A percentile compares a stretch with the other conserved stretches of the same genome.
Conservation (phyloP, 2,329 filamentous ascomycete species). For the Lachnellula subtilissima region DNA sequence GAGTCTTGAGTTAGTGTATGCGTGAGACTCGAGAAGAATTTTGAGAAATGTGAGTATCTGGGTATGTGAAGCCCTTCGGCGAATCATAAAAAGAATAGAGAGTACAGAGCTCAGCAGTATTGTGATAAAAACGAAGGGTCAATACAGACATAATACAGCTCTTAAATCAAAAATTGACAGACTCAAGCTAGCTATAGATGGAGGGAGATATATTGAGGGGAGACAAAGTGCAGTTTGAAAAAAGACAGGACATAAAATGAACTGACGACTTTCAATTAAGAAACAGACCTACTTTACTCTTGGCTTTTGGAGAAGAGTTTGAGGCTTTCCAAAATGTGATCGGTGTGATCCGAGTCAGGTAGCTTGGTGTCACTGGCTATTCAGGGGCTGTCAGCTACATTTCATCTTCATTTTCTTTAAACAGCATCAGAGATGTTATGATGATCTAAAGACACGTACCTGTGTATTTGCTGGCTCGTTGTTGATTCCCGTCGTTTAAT, state of each 20-base stretch:
- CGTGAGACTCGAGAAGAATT: too few species aligned
- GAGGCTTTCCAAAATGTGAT: background rate
- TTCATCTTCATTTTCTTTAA: too few species aligned
- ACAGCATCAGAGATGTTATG: background rate
- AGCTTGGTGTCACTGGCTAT: background rate
- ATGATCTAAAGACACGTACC: constrained; percentile 4
- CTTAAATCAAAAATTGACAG: background rate
- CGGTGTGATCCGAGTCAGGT: background rate
- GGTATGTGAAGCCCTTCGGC: too few species aligned
- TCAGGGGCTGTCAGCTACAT: background rate
- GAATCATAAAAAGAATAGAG: background rate
- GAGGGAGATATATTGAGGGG: background rate
- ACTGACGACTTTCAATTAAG: background rate
- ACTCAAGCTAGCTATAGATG: too few species aligned
- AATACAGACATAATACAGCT: background rate
- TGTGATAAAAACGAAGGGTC: background rate
- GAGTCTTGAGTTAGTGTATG: too few species aligned
- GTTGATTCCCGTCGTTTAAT: background rate
- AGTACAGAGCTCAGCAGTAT: background rate
- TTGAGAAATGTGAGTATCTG: too few species aligned
- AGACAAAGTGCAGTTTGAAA: background rate
- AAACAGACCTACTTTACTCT: background rate
- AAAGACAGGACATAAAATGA: background rate
- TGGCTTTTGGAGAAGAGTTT: background rate
- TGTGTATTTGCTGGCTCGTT: background rate